Base-by-base conservation (phyloP, 2,329 filamentous ascomycete species). In the Trichoderma koningiopsis region DNA sequence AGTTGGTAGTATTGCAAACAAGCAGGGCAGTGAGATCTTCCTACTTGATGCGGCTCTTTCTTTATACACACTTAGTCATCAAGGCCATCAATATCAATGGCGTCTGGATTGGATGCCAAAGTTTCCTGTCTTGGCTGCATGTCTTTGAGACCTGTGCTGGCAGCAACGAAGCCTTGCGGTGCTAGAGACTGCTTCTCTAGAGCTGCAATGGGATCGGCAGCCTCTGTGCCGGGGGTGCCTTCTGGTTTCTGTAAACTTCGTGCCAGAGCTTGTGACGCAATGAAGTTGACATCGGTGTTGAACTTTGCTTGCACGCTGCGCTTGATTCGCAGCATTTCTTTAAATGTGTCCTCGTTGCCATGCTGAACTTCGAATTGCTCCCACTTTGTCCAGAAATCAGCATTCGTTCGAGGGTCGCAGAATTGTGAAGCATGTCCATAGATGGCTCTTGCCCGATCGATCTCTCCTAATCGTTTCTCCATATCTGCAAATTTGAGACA, bases 271-370 rank as follows among this genome's bases (percentile, higher is more conserved):
- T 99, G 96, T 5, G 93, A 96, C 11, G 96, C 96, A 80, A 99
- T 97, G 77, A 97, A 99, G 79, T 94, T 97, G 84, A 99, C 95
- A 77, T 99, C 96, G 56, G 96, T 99, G 77, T 98, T 98, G 85
- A 96, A 99, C 82, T 97, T 93, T 65, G 96, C 95, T 80, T 97
- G 94, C 14, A 99, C 96, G 80, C 93, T 97, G 78, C 96, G 87
- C 86, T 98, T 99, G 84, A 99, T 94, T 35, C 96, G 91, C 72
- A 98, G 85, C 96, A 99, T 99, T 79, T 99, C 96, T 83, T 97
- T 97, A 86, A 96, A 99, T 0, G 96, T 99, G 79, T 99, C 96
- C 79, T 99, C 96, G 81, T 99, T 99, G 73, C 96, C 96, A 77
- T 99, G 96, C 79, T 96, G 92, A 27, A 98, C 94, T 81, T 99